Conservation (phyloP, 2,329 filamentous ascomycete genomes). For the Blastomyces emzantsi region DNA sequence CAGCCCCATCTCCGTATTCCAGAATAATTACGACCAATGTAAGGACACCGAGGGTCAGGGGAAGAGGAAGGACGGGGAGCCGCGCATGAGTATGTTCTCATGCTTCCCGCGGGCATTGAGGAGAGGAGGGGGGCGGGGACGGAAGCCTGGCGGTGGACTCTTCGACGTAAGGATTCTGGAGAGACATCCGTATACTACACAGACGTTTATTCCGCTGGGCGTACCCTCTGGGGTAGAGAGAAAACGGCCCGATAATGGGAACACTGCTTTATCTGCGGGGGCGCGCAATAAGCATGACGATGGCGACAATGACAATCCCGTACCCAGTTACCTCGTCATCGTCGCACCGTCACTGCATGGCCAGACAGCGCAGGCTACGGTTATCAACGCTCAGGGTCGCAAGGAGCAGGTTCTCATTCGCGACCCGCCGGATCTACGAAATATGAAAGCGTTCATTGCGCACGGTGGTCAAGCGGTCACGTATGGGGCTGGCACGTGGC, state of each 20-base stretch:
- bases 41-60: constrained; percentile 32
- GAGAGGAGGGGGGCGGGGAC: constrained; percentile 4
- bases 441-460: constrained; percentile 69
- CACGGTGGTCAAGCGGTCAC: constrained; percentile 74
- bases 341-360: constrained; percentile 67
- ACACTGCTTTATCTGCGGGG: constrained; percentile 26
- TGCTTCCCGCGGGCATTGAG: constrained; percentile 49
- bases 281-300: constrained; percentile 17
- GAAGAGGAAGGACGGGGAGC: constrained; percentile 39
- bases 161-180: constrained; percentile 71
- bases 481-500: constrained; percentile 87
- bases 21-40: constrained; percentile 56
- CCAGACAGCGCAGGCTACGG: constrained; percentile 27
- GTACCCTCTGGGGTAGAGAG: constrained; percentile 16
- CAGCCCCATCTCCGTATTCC: constrained; percentile 63
- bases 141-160: constrained; percentile 23
- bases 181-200: constrained; percentile 85
- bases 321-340: constrained; percentile 61
- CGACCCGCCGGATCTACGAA: constrained; percentile 59
- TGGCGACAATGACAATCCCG: constrained; percentile 17
- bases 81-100: constrained; percentile 61
- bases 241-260: constrained; percentile 7
- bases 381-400: constrained; percentile 10
- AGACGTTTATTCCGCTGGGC: constrained; percentile 75
- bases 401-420: constrained; percentile 30